Evolutionary conservation across 371 early-diverging fungal species (phyloP), one percentile per base, ranked within the genome.

Genomic region (Coemansia sp.): DNA sequence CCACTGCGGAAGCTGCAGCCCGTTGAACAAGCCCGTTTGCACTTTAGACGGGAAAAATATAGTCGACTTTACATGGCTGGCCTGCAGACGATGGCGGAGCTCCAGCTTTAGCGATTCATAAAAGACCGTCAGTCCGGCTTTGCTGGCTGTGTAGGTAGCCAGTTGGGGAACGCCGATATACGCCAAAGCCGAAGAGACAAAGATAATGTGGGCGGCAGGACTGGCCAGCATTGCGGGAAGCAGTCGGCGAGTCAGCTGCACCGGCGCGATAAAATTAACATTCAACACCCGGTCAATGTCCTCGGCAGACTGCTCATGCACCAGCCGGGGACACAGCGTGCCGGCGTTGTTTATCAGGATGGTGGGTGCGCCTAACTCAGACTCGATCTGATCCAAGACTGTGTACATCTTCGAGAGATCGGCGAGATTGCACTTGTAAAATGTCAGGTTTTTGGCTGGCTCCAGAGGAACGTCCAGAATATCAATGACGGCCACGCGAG

Each of bases 311-410:
- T 55, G 55, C 50, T 76, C 76, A 42, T 56, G 45, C 8, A 77
- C 30, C 31, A 66, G 55, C 20, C n/a, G 58, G 9, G 72, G 66
- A 20, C 69, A 57, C 26, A 77, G 39, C 5, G 68, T 78, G 33
- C 77, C 77, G 3, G 77, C 77, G 57, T 77, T 77, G 54, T 72
- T 77, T 33, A 77, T 33, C 5, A 77, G 78, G 41, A 77, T 61
- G 1, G 78, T 77, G 11, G 63, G 60, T 5, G 67, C n/a, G 9
- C 77, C 77, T 54, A 77, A 20, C 12, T 69, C 61, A 1, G 5
- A 12, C 33, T 38, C 31, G 41, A 74, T 59, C 26, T 30, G 12
- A 30, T 42, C 62, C 10, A 74, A 16, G 1, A 53, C 52, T 12
- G 5, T 10, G 11, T 35, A 14, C 3, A 74, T 16, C 54, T 65